A percentile compares a stretch with the other conserved stretches of the same genome.
Evolutionary conservation across 2,329 filamentous ascomycete genomes (phyloP).

Genomic region (Epichloe uncinata): DNA sequence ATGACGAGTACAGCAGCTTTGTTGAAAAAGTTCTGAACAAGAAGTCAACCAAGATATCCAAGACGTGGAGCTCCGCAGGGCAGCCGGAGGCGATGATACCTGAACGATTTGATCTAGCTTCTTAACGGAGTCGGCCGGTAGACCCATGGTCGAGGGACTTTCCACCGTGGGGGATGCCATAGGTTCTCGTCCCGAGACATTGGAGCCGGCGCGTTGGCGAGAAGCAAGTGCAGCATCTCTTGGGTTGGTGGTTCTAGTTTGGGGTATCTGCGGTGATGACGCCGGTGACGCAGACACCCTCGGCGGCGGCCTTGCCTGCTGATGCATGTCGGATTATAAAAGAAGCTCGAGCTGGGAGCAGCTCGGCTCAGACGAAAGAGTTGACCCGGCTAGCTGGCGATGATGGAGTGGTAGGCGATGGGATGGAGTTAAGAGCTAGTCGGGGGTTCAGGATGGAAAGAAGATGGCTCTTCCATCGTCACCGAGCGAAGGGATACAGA

Average conservation of each 20-base stretch:
- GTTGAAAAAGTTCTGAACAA: slow-evolving; percentile 68
- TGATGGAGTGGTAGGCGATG: background rate
- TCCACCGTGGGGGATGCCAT: slow-evolving; percentile 34
- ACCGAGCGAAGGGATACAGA: background rate
- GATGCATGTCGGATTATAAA: slow-evolving; percentile 56
- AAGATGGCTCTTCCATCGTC: slow-evolving; percentile 7
- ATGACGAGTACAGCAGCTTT: slow-evolving; percentile 79
- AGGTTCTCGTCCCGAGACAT: slow-evolving; percentile 26
- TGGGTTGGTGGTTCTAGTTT: slow-evolving; percentile 58
- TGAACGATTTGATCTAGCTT: slow-evolving; percentile 92
- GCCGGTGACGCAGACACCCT: slow-evolving; percentile 55
- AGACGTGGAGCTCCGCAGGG: background rate
- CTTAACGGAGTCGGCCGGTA: slow-evolving; percentile 53
- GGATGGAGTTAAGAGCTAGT: background rate
- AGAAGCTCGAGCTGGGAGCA: slow-evolving; percentile 4
- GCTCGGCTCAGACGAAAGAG: slow-evolving; percentile 1
- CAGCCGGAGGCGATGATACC: slow-evolving; percentile 32
- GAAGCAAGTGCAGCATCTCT: slow-evolving; percentile 44
- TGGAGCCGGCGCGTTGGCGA: slow-evolving; percentile 31
- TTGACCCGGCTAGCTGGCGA: background rate
- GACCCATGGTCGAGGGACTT: slow-evolving; percentile 29
- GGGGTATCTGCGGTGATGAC: slow-evolving; percentile 51
- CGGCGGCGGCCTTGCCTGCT: slow-evolving; percentile 67
- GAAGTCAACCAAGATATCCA: background rate
- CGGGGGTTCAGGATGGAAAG: background rate